A percentile compares a stretch with the other conserved stretches of the same genome.
Evolutionary conservation across 768 basidiomycete genomes (phyloP).

Genomic region (Tubosaeta sp.): DNA sequence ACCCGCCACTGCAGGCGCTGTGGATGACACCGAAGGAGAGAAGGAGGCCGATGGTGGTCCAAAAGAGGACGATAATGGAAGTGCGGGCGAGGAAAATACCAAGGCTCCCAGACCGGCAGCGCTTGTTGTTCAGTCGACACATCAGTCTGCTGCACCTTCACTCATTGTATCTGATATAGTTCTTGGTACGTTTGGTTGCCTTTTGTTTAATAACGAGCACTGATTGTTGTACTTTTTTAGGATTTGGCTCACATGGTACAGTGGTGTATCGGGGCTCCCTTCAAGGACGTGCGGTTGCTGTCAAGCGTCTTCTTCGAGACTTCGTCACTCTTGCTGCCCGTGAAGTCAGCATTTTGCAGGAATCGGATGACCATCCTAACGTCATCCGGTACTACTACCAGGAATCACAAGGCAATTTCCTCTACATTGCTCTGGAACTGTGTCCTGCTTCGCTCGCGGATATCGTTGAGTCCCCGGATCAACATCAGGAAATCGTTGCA

Average conservation of each 20-base stretch:
- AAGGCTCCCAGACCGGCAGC: constrained; percentile 7
- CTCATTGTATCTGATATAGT: constrained; percentile 70
- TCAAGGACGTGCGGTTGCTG: constrained; percentile 98
- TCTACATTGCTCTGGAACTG: constrained; percentile 96
- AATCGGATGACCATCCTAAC: constrained; percentile 97
- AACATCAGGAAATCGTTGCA: constrained; percentile 71
- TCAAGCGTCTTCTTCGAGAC: constrained; percentile 92
- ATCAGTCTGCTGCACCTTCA: constrained; percentile 37
- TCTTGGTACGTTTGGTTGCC: constrained; percentile 50
- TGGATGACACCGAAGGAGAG: constrained; percentile 24
- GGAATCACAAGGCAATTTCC: constrained; percentile 88
- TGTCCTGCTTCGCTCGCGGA: constrained; percentile 90
- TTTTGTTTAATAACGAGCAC: not conserved
- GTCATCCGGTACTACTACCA: constrained; percentile 99
- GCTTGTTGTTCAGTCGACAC: constrained; percentile 25
- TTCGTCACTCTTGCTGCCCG: constrained; percentile 92
- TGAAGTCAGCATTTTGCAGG: constrained; percentile 92
- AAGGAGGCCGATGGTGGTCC: constrained; percentile 21
- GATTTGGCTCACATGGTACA: constrained; percentile 94
- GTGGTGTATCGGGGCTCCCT: constrained; percentile 92
- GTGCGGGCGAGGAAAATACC: constrained; percentile 15
- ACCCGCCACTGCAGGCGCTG: constrained; percentile 3
- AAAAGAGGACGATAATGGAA: constrained; percentile 38
- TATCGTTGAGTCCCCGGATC: constrained; percentile 74
- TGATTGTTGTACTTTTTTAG: constrained; percentile 37